These are phyloP conservation scores for Macrophomina pseudophaseolina DNA, from an alignment of 2,329 filamentous ascomycete genomes.

Conservation along the genomic window DNA sequence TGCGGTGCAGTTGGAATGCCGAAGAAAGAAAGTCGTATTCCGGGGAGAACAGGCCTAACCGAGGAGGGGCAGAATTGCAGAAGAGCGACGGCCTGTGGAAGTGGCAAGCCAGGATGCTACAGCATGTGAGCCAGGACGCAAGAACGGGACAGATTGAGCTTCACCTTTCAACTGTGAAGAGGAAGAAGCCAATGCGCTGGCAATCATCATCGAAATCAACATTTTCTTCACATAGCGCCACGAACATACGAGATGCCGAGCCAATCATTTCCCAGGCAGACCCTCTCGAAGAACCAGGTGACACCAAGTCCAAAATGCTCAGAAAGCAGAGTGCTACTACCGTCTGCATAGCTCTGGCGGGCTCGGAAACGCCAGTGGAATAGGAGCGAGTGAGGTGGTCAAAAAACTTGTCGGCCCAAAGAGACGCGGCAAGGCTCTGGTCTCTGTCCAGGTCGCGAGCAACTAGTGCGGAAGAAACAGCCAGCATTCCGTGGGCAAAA, in stretches of 20 bases:
- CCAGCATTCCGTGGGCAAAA: slow-evolving; percentile 12
- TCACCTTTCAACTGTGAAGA: slow-evolving; percentile 20
- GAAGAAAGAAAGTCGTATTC: slow-evolving; percentile 1
- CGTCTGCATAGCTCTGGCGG: neutral
- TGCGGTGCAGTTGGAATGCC: neutral
- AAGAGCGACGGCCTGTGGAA: slow-evolving; percentile 19
- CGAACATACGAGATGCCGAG: slow-evolving; percentile 13
- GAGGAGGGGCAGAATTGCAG: slow-evolving; percentile 19
- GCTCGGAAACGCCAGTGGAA: neutral
- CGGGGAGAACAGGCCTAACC: neutral
- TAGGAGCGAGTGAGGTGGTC: neutral
- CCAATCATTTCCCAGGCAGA: slow-evolving; percentile 12
- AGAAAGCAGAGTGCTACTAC: slow-evolving; percentile 7
- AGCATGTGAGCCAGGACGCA: neutral
- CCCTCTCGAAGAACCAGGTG: neutral
- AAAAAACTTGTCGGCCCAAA: slow-evolving; percentile 22
- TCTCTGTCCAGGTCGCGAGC: slow-evolving; percentile 20
- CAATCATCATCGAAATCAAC: neutral
- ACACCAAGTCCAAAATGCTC: neutral
- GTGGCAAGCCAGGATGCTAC: slow-evolving; percentile 13
- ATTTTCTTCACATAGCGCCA: neutral
- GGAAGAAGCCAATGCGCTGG: slow-evolving; percentile 16
- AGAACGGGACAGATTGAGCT: neutral
- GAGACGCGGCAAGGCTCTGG: slow-evolving; percentile 8
- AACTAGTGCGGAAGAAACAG: slow-evolving; percentile 9